These are phyloP conservation scores for Mortierella hygrophila DNA, from an alignment of 192 early-diverging fungal genomes.

Conservation along the genomic window DNA sequence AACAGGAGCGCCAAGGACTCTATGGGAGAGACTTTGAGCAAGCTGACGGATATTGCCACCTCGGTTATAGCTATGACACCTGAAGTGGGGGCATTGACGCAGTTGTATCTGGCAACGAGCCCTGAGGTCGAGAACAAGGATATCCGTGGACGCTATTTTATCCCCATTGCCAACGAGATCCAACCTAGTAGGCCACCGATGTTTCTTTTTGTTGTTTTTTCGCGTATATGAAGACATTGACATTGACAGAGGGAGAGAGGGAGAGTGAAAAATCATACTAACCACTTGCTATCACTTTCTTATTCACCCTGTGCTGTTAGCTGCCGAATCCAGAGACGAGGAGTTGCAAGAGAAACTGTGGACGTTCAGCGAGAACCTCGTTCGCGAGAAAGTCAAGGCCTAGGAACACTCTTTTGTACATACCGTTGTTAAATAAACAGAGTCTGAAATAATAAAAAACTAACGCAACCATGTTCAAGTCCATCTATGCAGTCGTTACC, in stretches of 20 bases:
- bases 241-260: not conserved
- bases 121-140: constrained; percentile 63
- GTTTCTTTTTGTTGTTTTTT: not conserved
- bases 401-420: not conserved
- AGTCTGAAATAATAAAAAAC: too few species aligned
- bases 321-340: constrained; percentile 15
- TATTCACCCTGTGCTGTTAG: not conserved
- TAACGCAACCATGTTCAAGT: too few species aligned
- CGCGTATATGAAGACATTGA: too few species aligned
- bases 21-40: not conserved
- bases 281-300: not conserved
- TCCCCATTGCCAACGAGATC: constrained; percentile 29
- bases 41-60: not conserved
- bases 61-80: constrained; percentile 9
- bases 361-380: constrained; percentile 41
- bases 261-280: not conserved
- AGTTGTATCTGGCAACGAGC: constrained; percentile 63
- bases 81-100: constrained; percentile 56
- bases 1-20: not conserved
- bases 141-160: constrained; percentile 35
- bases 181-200: constrained; percentile 9
- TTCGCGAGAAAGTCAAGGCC: not conserved
- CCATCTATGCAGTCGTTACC: too few species aligned
- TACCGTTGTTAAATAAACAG: not conserved
- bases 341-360: constrained; percentile 30